Conservation (phyloP, 1,284 basidiomycete genomes). For the Takashimella koratensis region DNA sequence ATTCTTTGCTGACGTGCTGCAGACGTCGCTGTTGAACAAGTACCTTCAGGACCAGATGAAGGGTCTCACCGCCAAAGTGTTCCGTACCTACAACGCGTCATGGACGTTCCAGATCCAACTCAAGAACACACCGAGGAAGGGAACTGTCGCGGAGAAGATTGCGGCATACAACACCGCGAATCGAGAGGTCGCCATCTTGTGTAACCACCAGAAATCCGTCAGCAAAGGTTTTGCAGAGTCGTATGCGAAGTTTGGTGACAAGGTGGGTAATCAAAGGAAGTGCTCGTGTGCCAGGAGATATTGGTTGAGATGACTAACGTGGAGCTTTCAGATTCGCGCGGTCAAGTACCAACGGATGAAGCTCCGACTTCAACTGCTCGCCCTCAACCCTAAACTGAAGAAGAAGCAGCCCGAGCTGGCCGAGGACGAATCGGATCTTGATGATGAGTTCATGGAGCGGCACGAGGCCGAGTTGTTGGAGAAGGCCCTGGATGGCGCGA, state of each 20-base stretch:
- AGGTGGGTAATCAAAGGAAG: conserved; percentile 55
- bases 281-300: background rate
- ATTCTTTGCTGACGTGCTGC: conserved; percentile 10
- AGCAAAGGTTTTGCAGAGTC: conserved; percentile 86
- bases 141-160: conserved; percentile 82
- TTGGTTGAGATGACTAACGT: background rate
- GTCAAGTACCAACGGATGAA: conserved; percentile 95
- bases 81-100: conserved; percentile 98
- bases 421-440: conserved; percentile 85
- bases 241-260: conserved; percentile 87
- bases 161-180: conserved; percentile 95
- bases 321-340: conserved; percentile 55
- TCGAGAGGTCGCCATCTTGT: conserved; percentile 88
- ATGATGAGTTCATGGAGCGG: conserved; percentile 80
- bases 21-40: conserved; percentile 84
- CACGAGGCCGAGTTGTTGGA: conserved; percentile 76
- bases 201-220: conserved; percentile 93
- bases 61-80: conserved; percentile 93
- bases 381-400: conserved; percentile 70
- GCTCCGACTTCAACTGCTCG: conserved; percentile 73
- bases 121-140: conserved; percentile 67
- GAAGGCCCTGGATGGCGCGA: conserved; percentile 77
- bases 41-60: conserved; percentile 90
- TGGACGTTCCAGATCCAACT: conserved; percentile 87
- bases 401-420: conserved; percentile 70